Evolutionary conservation across 331 rosid genomes (phyloP), one percentile per base, ranked within the genome.

Genomic region (Malus hybrid): DNA sequence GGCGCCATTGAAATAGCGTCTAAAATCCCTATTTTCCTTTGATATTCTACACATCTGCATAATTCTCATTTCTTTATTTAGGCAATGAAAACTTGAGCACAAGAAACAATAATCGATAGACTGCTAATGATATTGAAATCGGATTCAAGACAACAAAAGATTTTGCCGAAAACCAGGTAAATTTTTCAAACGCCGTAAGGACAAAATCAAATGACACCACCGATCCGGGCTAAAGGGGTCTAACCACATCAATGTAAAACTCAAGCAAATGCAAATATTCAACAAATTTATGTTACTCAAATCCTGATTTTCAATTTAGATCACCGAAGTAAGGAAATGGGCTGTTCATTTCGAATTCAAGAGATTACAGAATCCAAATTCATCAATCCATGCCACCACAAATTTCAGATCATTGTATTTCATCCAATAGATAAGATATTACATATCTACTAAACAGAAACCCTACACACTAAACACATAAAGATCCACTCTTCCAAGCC

Each of bases 261-360:
- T 59, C 31, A 28, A 10, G 16, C 29, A 22, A 2, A 4, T 22
- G 8, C 15, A 22, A 22, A 36, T 36, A 36, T 36, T 36, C 44
- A 36, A 36, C 4, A 59, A 59, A 59, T 5, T 22, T 27, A 59
- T 4, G 31, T 22, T 59, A 22, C 64, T 5, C 31, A 1, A 22
- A 10, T 24, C 64, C 2, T 18, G 12, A n/a, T 55, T 19, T 6
- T 36, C 11, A 54, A 0, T 1, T 54, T 54, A 1, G 5, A 18
- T 1, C 60, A n/a, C 16, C 0, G 3, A 5, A 5, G 8, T 10
- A 22, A 1, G 22, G 14, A 20, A 22, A 2, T 0, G 5, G 31
- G 31, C 7, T 0, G 5, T 20, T 59, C 31, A 0, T 22, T 59
- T 59, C 64, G 6, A 59, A 59, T 10, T 59, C 27, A 6, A 5